Evolutionary conservation across 345 rosid species (phyloP), one percentile per base, ranked within the genome.

Genomic region (Hibiscus syriacus): DNA sequence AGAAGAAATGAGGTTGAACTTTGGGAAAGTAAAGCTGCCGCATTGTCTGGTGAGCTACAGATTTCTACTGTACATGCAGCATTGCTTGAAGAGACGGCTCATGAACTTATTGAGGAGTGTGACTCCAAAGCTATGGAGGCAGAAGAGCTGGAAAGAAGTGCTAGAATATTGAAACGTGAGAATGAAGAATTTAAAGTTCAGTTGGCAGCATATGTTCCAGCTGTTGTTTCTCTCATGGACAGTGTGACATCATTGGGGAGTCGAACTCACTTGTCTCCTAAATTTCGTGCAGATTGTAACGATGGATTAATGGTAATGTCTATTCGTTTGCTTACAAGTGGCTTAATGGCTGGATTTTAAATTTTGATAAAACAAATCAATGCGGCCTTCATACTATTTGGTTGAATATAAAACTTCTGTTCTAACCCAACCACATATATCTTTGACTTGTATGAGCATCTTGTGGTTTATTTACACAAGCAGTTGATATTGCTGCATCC

Each of bases 1-100:
- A 82, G 56, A 67, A 79, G 76, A 68, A 69, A 66, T 49, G 88
- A 85, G 69, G 68, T 58, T 78, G 82, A 81, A 70, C 66, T 53
- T 39, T 84, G 87, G 92, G 92, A 84, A 74, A 72, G 81, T 75
- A 79, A 84, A 66, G 88, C 89, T 68, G 66, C 75, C 34, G 74
- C 75, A 53, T 66, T 75, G 16, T 77, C 83, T 50, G 80, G 78
- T 57, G 81, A 89, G 72, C 66, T 87, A 73, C 92, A 89, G 72
- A 64, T 79, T 17, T 83, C 80, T 25, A 65, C 68, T 46, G 81
- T 86, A 54, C 78, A 43, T 66, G 90, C 87, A 76, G n/a, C n/a
- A n/a, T n/a, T n/a, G n/a, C n/a, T n/a, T n/a, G n/a, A n/a, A n/a
- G n/a, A n/a, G n/a, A n/a, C 82, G 76, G 48, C 79, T 27, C 67